Evolutionary conservation across 2,329 filamentous ascomycete species (phyloP), one percentile per base, ranked within the genome.

Genomic region (Macrophomina pseudophaseolina): DNA sequence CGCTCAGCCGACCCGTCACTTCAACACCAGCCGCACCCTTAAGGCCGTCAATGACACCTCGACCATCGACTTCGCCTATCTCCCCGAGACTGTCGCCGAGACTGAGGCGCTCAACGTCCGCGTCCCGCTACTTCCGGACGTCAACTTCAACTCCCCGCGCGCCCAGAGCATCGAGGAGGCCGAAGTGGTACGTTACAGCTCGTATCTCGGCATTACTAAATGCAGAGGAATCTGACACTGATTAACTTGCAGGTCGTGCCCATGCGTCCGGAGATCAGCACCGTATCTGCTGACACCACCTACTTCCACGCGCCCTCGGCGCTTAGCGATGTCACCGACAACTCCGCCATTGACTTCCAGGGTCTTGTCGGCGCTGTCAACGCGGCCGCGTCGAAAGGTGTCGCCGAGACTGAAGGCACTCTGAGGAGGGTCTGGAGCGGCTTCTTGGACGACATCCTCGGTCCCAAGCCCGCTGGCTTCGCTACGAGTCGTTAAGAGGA

Each of bases 21-120:
- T 90, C 83, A 89, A 89, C 79, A 88, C 87, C 68, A 86, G 83
- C 69, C 85, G 85, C 68, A 76, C 82, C 68, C 78, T 83, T 64
- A 88, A 88, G 74, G 78, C 85, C 33, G 81, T 85, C 69, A 82
- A 84, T 64, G 87, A 89, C 78, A 79, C 77, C 67, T 88, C 86
- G 48, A 87, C 87, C 49, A 86, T 90, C 68, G 87, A 90, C 79
- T 88, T 89, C 72, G 83, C 84, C 71, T 88, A 84, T 79, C 80
- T 89, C 70, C 87, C 87, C 42, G 80, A 81, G 65, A 80, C 83
- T 70, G 35, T 5, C 79, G 87, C 87, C 35, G 80, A 80, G 66
- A 80, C 83, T 70, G 79, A 83, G 60, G 70, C 74, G 14, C 67
- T 76, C 14, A 69, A 75, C 53, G 74, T 82, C 11, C 80, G 81